Conservation (phyloP, 2,329 filamentous ascomycete species). For the Botryosphaeria dothidea region DNA sequence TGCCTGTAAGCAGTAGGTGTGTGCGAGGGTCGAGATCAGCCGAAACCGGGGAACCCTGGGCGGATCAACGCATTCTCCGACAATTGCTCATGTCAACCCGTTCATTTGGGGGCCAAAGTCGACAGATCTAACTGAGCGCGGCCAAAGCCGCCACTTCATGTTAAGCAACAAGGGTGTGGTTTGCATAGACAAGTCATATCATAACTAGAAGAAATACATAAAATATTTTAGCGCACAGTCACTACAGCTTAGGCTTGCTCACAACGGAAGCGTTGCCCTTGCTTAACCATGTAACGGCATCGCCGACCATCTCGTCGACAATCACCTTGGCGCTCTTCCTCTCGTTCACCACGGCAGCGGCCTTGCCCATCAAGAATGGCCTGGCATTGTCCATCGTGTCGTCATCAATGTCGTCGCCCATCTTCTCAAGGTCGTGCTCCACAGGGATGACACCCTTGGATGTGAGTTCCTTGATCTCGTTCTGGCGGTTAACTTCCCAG, state of each 20-base stretch:
- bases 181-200: not conserved
- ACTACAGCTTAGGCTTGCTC: slow-evolving; percentile 38
- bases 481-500: slow-evolving; percentile 89
- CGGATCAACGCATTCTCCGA: not conserved
- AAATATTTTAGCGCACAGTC: not conserved
- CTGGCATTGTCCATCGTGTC: slow-evolving; percentile 89
- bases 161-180: too few species aligned
- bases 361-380: slow-evolving; percentile 96
- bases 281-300: slow-evolving; percentile 72
- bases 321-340: slow-evolving; percentile 88
- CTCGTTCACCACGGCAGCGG: slow-evolving; percentile 89
- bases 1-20: not conserved
- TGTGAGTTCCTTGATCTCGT: slow-evolving; percentile 91
- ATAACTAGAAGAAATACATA: not conserved
- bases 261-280: slow-evolving; percentile 64
- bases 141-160: not conserved
- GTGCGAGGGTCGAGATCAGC: not conserved
- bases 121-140: not conserved
- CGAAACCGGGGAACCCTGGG: not conserved
- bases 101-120: not conserved
- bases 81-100: not conserved
- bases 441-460: slow-evolving; percentile 88
- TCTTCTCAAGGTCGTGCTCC: slow-evolving; percentile 87
- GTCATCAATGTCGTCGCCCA: slow-evolving; percentile 67
- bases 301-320: slow-evolving; percentile 88